Conservation (phyloP, 257 asterid species). For the Solanum gracilifrons region DNA sequence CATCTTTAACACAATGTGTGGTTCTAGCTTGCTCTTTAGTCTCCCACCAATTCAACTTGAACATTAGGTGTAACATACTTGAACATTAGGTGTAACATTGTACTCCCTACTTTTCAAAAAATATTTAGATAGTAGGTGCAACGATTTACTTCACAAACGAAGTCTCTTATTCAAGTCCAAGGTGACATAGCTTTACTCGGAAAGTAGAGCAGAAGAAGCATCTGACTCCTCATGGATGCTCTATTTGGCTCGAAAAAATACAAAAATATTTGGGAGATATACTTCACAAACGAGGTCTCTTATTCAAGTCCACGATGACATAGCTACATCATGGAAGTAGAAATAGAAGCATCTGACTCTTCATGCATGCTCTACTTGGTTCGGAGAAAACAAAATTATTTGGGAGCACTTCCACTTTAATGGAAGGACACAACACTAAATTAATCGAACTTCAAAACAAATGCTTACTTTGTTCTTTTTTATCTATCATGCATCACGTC, state of each 20-base stretch:
- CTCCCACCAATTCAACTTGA: not conserved
- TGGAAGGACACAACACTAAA: not conserved
- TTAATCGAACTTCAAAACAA: not conserved
- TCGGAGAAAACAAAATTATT: no score
- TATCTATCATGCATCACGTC: not conserved
- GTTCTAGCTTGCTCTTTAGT: not conserved
- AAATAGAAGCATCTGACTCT: not conserved
- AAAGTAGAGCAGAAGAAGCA: not conserved
- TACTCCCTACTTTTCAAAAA: not conserved
- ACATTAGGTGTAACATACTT: not conserved
- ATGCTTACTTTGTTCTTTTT: no score
- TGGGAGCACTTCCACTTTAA: not conserved
- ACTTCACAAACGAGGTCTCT: not conserved
- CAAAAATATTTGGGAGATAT: not conserved
- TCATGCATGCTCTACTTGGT: not conserved
- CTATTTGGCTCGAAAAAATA: no score
- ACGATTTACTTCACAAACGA: not conserved
- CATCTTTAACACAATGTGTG: not conserved
- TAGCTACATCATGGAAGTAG: not conserved
- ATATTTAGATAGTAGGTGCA: not conserved
- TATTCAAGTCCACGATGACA: not conserved
- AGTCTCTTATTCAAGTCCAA: not conserved
- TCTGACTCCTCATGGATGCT: not conserved
- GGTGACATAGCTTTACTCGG: rapidly evolving
- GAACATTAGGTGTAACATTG: not conserved